Base-by-base conservation (phyloP, 2,329 filamentous ascomycete species). In the Simplicillium aogashimaense region DNA sequence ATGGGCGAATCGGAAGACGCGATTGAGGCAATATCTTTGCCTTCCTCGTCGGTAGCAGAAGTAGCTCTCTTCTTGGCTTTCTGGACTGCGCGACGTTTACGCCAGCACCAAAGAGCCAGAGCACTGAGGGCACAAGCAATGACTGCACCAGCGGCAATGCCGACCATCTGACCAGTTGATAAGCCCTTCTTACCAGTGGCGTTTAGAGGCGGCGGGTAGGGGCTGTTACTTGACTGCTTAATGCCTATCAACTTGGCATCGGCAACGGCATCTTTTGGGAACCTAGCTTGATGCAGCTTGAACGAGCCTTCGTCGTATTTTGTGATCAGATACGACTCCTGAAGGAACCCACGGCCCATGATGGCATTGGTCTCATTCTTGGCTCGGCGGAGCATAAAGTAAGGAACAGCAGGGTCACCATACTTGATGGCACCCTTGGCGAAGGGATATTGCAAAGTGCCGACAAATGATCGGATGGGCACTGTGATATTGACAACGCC, bases 341-440 rank as follows among this genome's bases (percentile, higher is more conserved):
- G 83, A 40, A 87, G 60, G 47, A 86, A 86, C 0, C 75, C 72
- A 29, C 81, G 70, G 7, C 83, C 83, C 29, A 86, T 68, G 11
- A 81, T 72, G 54, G 76, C 72, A 46, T 76, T 68, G 12, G 64
- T 65, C 29, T 68, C 66, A 42, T 72, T 66, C 15, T 67, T 52
- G 10, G 74, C 64, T 43, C 72, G 72, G 49, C 75, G 70, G 38
- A 87, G 64, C 3, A 81, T 80, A 43, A 86, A 86, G 52, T 86
- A 86, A 10, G 69, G 72, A 9, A 71, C 54, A 29, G 61, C 61
- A 8, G 64, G 58, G 7, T 67, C 61, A 29, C 61, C 64, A 41
- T 66, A 71, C 36, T 57, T 48, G 45, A 72, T 69, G 15, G 54
- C 50, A 30, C 59, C 55, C 37, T 64, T 57, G 51, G 55, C 64